A percentile compares a stretch with the other conserved stretches of the same genome.
Evolutionary conservation across 306 rosid species (phyloP).

Genomic region (Elaeagnus macrophylla): DNA sequence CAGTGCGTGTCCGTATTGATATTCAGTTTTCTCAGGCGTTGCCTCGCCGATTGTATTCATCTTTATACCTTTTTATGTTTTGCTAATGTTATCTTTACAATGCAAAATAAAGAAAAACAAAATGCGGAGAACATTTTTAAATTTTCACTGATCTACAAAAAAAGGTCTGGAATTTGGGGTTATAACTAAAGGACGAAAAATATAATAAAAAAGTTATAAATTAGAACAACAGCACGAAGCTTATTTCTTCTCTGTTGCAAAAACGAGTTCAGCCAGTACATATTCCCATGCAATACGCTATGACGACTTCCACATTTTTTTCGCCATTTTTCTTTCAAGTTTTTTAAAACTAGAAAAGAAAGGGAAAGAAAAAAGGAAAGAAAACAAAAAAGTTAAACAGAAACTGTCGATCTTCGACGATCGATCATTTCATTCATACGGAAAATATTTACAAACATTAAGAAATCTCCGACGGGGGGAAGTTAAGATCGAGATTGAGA

Average conservation of each 20-base stretch:
- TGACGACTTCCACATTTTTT: not conserved
- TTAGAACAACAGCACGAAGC: slow-evolving; percentile 19
- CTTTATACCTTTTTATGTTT: no score
- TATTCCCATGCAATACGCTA: slow-evolving; percentile 1
- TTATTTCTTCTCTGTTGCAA: slow-evolving; percentile 23
- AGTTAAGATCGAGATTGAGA: slow-evolving; percentile 33
- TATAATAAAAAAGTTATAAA: slow-evolving; percentile 11
- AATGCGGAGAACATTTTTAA: not conserved
- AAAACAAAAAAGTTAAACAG: slow-evolving; percentile 2
- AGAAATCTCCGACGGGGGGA: slow-evolving; percentile 33
- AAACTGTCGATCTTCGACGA: slow-evolving; percentile 9
- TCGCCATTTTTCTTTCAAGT: not conserved
- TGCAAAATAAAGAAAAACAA: not conserved
- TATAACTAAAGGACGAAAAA: slow-evolving; percentile 6
- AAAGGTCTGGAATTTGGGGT: slow-evolving; percentile 8
- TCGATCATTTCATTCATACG: not conserved
- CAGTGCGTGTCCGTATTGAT: no score
- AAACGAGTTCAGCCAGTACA: slow-evolving; percentile 31
- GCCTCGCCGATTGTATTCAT: no score
- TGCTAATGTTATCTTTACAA: not conserved
- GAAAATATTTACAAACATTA: slow-evolving; percentile 14
- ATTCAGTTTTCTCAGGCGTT: no score
- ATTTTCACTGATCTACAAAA: slow-evolving; percentile 3
- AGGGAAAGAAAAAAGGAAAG: not conserved
- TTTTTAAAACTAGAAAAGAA: slow-evolving; percentile 12